Conservation (phyloP, 2,329 filamentous ascomycete genomes). For the Beauveria caledonica region DNA sequence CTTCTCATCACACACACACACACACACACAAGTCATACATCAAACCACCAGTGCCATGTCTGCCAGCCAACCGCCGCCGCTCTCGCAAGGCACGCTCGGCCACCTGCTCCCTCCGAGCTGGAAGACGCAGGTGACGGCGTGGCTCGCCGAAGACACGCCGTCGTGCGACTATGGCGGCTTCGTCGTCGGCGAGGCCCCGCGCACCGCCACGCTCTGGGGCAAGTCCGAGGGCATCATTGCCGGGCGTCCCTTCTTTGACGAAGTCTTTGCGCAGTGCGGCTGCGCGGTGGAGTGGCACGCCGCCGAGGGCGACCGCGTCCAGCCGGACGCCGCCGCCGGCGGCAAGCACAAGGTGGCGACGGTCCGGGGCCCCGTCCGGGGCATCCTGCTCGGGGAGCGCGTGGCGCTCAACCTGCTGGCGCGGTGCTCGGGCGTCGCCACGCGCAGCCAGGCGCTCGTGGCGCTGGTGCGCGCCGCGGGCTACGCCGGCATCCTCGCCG, state of each 20-base stretch:
- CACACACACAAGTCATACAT: too few relatives aligned
- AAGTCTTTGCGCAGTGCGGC: conserved; percentile 82
- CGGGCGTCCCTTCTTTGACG: conserved; percentile 89
- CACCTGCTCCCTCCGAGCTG: conserved; percentile 80
- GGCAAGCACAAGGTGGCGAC: conserved; percentile 62
- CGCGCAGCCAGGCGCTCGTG: conserved; percentile 51
- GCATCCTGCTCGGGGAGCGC: conserved; percentile 79
- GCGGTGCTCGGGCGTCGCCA: conserved; percentile 85
- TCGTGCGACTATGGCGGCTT: conserved; percentile 97
- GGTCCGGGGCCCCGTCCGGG: conserved; percentile 73
- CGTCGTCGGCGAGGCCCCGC: conserved; percentile 69
- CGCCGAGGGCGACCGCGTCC: conserved; percentile 62
- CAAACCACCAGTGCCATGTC: neutral
- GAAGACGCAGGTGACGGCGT: conserved; percentile 70
- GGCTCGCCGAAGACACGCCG: conserved; percentile 94
- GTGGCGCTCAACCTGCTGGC: conserved; percentile 88
- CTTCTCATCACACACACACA: too few relatives aligned
- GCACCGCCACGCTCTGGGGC: conserved; percentile 58
- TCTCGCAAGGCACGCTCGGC: conserved; percentile 35
- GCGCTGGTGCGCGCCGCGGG: conserved; percentile 53
- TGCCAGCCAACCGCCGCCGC: neutral
- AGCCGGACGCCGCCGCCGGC: conserved; percentile 34
- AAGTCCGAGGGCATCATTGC: conserved; percentile 76
- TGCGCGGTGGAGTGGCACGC: conserved; percentile 89
- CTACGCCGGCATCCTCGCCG: conserved; percentile 78